A percentile compares a stretch with the other conserved stretches of the same genome.
These are phyloP conservation scores for Phyllosticta citriasiana DNA, from an alignment of 2,329 filamentous ascomycete genomes.

Conservation along the genomic window DNA sequence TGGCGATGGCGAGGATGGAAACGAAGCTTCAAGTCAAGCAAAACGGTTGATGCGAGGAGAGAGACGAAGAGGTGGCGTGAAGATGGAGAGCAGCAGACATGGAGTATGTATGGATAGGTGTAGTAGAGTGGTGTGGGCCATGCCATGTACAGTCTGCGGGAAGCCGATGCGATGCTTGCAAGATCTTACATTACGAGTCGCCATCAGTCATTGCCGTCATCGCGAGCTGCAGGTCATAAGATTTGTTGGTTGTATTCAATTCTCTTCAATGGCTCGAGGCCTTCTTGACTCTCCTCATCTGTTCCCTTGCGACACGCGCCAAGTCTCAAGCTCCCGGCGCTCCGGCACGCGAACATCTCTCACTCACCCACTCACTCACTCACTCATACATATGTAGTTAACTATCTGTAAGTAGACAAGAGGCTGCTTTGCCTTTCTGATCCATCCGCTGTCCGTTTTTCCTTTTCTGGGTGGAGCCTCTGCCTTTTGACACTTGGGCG, in stretches of 20 bases:
- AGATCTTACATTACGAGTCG: not conserved
- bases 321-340: not conserved
- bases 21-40: not conserved
- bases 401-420: too few relatives aligned
- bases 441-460: too few relatives aligned
- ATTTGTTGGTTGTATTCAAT: not conserved
- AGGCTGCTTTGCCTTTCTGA: too few relatives aligned
- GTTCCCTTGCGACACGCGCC: not conserved
- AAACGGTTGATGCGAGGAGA: not conserved
- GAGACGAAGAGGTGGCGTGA: not conserved
- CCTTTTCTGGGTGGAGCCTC: too few relatives aligned
- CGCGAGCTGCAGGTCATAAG: not conserved
- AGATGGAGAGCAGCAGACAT: too few relatives aligned
- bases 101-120: too few relatives aligned
- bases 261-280: not conserved
- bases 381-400: too few relatives aligned
- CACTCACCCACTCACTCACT: not conserved
- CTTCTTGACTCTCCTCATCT: not conserved
- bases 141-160: not conserved
- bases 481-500: too few relatives aligned
- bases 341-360: not conserved
- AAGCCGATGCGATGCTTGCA: not conserved
- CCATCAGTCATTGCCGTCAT: too few relatives aligned
- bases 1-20: not conserved
- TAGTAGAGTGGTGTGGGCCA: too few relatives aligned